These are phyloP conservation scores for Lecanicillium sp. DNA, from an alignment of 2,329 filamentous ascomycete genomes.

Conservation along the genomic window DNA sequence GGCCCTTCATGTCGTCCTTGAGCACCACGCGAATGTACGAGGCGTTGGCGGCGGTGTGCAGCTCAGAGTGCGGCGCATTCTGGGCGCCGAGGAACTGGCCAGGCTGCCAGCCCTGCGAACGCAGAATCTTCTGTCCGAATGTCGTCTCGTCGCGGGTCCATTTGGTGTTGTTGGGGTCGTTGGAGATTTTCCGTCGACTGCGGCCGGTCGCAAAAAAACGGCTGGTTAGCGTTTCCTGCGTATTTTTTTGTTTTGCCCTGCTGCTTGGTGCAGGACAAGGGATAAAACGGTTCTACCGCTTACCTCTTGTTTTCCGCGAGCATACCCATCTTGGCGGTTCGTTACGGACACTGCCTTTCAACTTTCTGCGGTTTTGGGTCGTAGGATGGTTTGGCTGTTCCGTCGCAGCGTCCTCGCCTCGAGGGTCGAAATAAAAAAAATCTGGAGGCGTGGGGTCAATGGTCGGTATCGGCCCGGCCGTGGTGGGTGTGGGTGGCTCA, in stretches of 20 bases:
- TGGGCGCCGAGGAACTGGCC: constrained; percentile 75
- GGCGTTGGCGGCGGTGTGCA: constrained; percentile 72
- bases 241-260: too few relatives aligned
- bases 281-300: too few relatives aligned
- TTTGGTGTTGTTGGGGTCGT: constrained; percentile 92
- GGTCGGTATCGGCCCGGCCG: too few relatives aligned
- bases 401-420: too few relatives aligned
- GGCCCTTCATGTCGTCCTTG: constrained; percentile 85
- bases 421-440: constrained; percentile 6
- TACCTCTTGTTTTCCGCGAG: constrained; percentile 8
- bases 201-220: not conserved
- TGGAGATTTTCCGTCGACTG: constrained; percentile 60
- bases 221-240: too few relatives aligned
- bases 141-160: constrained; percentile 77
- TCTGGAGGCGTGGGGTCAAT: constrained; percentile 9
- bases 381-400: too few relatives aligned
- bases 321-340: constrained; percentile 7
- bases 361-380: not conserved
- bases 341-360: not conserved
- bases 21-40: constrained; percentile 78
- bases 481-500: too few relatives aligned
- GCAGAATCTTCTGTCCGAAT: constrained; percentile 86
- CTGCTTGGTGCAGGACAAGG: too few relatives aligned
- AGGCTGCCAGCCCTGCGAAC: constrained; percentile 82
- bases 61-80: constrained; percentile 64